Evolutionary conservation across 2,329 filamentous ascomycete genomes (phyloP).

Genomic region (Colletotrichum graminicola): DNA sequence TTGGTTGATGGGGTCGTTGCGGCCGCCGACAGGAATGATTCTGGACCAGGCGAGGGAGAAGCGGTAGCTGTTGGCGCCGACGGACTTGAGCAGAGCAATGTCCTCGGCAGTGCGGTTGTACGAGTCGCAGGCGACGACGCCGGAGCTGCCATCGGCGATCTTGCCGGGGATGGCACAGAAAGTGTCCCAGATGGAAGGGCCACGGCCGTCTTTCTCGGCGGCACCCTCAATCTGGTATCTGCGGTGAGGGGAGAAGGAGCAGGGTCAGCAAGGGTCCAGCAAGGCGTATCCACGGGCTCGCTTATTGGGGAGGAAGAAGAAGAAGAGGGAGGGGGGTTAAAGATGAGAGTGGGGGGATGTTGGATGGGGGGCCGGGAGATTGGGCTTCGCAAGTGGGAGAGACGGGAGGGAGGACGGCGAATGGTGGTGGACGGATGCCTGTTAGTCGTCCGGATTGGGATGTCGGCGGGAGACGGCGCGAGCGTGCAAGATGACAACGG

Average conservation of each 20-base stretch:
- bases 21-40: constrained; percentile 87
- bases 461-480: constrained; percentile 21
- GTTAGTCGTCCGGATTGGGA: constrained; percentile 36
- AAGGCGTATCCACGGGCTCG: constrained; percentile 23
- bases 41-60: constrained; percentile 90
- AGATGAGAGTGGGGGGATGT: constrained; percentile 6
- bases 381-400: constrained; percentile 23
- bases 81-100: constrained; percentile 79
- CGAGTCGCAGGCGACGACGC: constrained; percentile 85
- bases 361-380: background rate
- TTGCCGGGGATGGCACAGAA: constrained; percentile 86
- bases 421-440: constrained; percentile 29
- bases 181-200: constrained; percentile 89
- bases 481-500: constrained; percentile 26
- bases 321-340: background rate
- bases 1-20: constrained; percentile 84
- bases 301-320: constrained; percentile 8
- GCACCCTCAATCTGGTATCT: constrained; percentile 93
- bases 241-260: constrained; percentile 27
- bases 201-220: constrained; percentile 79
- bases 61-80: constrained; percentile 81
- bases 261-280: constrained; percentile 32
- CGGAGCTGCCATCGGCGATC: constrained; percentile 82
- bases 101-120: constrained; percentile 85
- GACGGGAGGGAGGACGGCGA: constrained; percentile 30